A percentile compares a stretch with the other conserved stretches of the same genome.
Conservation (phyloP, 2,329 filamentous ascomycete species). For the Scedosporium aurantiacum region DNA sequence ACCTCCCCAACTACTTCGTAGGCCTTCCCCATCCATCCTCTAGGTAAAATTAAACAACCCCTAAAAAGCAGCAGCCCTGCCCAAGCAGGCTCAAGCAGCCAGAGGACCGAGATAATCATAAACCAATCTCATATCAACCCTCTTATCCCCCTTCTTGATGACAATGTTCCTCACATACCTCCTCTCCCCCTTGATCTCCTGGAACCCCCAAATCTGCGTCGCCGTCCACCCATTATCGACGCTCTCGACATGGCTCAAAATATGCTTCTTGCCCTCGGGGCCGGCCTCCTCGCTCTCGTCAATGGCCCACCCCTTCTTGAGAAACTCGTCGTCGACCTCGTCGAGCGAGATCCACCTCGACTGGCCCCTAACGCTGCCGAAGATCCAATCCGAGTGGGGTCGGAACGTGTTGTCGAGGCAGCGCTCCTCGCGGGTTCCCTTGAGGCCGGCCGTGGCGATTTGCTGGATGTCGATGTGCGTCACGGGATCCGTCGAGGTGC, state of each 20-base stretch:
- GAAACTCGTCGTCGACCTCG: conserved; percentile 42
- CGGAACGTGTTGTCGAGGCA: conserved; percentile 41
- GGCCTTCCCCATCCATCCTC: too few relatives aligned
- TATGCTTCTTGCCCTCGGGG: conserved; percentile 48
- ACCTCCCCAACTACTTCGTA: too few relatives aligned
- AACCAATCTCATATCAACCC: conserved; percentile 39
- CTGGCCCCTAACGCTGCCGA: conserved; percentile 57
- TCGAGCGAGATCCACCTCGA: conserved; percentile 37
- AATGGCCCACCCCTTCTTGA: conserved; percentile 48
- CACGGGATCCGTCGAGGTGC: conserved; percentile 26
- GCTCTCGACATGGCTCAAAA: conserved; percentile 53
- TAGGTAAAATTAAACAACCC: background rate
- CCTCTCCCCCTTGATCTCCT: conserved; percentile 39
- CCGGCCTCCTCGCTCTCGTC: conserved; percentile 38
- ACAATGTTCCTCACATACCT: conserved; percentile 42
- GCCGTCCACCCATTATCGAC: conserved; percentile 42
- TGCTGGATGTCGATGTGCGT: conserved; percentile 64
- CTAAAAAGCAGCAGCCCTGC: background rate
- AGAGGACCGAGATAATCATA: conserved; percentile 37
- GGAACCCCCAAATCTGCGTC: conserved; percentile 50
- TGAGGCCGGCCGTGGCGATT: conserved; percentile 57
- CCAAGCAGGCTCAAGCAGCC: background rate
- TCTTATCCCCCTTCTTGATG: conserved; percentile 37
- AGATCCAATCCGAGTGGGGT: conserved; percentile 67
- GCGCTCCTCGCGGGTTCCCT: conserved; percentile 48